Evolutionary conservation across 139 green algal species (phyloP), one percentile per base, ranked within the genome.

Genomic region (Auxenochlorella pyrenoidosa): DNA sequence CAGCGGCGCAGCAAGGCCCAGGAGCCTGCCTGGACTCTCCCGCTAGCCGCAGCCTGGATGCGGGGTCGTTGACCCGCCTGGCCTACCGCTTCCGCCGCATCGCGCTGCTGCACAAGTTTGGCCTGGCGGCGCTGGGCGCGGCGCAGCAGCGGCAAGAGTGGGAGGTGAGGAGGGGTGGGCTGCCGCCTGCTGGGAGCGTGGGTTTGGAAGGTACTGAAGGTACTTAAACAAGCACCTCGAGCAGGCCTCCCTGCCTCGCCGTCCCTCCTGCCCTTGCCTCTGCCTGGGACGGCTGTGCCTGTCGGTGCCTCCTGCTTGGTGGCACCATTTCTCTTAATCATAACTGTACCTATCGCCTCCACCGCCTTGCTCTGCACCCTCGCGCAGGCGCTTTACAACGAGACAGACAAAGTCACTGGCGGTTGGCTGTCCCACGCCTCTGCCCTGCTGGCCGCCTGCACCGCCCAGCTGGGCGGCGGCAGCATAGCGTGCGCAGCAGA

Each of bases 381-480:
- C 21, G 21, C 30, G 78, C 78, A 86, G 78, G 38, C 58, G 28
- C 81, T 94, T 71, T 92, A 86, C 26, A 63, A 88, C 18, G 86
- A 87, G 38, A 90, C 89, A 12, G 89, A 94, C 68, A 71, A 83
- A 3, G 44, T 86, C 36, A 90, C 83, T 10, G 51, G 76, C 8
- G 87, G 90, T 72, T 94, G 91, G 91, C 85, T 93, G 21, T 70
- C 40, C 26, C 82, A 90, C 34, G 87, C 82, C 1, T 51, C 18
- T 0, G 0, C 26, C 8, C 84, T 91, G 84, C 80, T 92, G 28
- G 34, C 30, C 15, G 63, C 60, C 34, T 88, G 85, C 76, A 89
- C 41, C 26, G 28, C 26, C 4, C 63, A 79, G 75, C 82, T 88
- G 87, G 38, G 81, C 65, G 44, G 60, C 79, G 36, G 43, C 79